Evolutionary conservation across 1,284 basidiomycete species (phyloP).

Genomic region (Pseudozyma pruni): DNA sequence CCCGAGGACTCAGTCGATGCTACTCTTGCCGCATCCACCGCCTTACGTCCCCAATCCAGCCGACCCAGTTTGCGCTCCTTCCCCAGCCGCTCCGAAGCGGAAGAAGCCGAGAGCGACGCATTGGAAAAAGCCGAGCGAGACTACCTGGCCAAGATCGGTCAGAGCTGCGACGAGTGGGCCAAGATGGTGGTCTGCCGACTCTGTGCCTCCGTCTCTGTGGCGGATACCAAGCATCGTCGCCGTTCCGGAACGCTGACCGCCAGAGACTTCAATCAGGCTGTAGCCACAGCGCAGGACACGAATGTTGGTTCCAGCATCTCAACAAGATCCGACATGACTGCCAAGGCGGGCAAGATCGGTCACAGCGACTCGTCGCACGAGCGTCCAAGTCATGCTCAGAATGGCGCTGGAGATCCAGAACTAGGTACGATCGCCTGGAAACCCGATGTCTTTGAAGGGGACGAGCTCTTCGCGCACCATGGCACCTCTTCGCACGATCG

Average conservation of each 20-base stretch:
- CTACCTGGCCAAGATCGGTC: slow-evolving; percentile 37
- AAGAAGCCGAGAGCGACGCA: slow-evolving; percentile 50
- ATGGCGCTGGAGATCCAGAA: not conserved
- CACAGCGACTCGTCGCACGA: not conserved
- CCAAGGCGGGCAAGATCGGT: slow-evolving; percentile 26
- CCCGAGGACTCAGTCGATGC: slow-evolving; percentile 32
- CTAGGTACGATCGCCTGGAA: slow-evolving; percentile 35
- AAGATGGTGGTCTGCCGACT: slow-evolving; percentile 53
- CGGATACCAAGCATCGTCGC: slow-evolving; percentile 9
- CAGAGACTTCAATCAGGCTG: slow-evolving; percentile 16
- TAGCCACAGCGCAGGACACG: slow-evolving; percentile 1
- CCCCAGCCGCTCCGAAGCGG: slow-evolving; percentile 38
- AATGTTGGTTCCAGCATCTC: slow-evolving; percentile 32
- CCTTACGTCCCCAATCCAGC: slow-evolving; percentile 25
- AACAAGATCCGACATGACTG: slow-evolving; percentile 47
- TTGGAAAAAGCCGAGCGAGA: slow-evolving; percentile 50
- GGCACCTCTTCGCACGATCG: slow-evolving; percentile 20
- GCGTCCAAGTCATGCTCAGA: not conserved
- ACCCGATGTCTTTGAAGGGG: slow-evolving; percentile 45
- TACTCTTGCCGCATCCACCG: slow-evolving; percentile 3
- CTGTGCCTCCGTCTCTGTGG: slow-evolving; percentile 28
- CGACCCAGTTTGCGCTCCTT: slow-evolving; percentile 40
- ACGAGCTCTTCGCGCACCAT: slow-evolving; percentile 40
- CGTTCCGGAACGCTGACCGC: slow-evolving; percentile 42
- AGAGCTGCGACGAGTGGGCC: slow-evolving; percentile 52